Evolutionary conservation across 106 monocot species (phyloP).

Genomic region (Platanthera zijinensis): DNA sequence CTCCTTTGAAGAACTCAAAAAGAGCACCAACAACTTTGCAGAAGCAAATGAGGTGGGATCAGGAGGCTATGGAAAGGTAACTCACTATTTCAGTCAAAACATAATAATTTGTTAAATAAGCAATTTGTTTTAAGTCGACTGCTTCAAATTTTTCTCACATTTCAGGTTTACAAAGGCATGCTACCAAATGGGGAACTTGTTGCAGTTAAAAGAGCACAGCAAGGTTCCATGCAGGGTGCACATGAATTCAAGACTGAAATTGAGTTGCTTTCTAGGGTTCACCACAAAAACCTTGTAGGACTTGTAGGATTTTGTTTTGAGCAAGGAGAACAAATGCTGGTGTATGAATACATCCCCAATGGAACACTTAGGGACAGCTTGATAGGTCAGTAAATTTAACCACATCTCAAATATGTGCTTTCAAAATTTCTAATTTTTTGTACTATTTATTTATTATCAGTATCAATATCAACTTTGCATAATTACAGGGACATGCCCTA

Average conservation of each 20-base stretch:
- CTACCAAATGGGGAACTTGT: conserved; percentile 45
- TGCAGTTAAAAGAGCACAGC: conserved; percentile 56
- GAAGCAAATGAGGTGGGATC: conserved; percentile 56
- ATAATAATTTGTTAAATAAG: not conserved
- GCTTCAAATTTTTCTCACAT: not conserved
- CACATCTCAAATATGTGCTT: not conserved
- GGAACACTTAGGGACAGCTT: conserved; percentile 54
- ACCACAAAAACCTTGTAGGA: conserved; percentile 65
- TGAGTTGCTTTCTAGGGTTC: conserved; percentile 63
- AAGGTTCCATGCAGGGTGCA: conserved; percentile 69
- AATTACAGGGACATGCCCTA: too few relatives aligned
- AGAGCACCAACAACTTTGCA: conserved; percentile 67
- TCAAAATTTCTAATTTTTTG: not conserved
- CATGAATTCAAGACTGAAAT: conserved; percentile 82
- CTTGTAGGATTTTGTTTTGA: conserved; percentile 71
- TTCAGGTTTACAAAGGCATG: conserved; percentile 56
- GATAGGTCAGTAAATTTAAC: conserved; percentile 18
- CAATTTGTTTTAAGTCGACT: not conserved
- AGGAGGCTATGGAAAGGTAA: conserved; percentile 87
- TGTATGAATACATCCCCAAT: conserved; percentile 65
- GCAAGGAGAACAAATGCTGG: conserved; percentile 61
- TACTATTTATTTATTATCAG: not conserved
- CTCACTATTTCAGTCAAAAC: not conserved
- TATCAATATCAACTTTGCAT: too few relatives aligned
- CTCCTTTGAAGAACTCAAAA: conserved; percentile 61